phyloP scores from a whole-genome alignment of 2,329 filamentous ascomycete species.

The Arthrobotrys pseudoclavata region DNA sequence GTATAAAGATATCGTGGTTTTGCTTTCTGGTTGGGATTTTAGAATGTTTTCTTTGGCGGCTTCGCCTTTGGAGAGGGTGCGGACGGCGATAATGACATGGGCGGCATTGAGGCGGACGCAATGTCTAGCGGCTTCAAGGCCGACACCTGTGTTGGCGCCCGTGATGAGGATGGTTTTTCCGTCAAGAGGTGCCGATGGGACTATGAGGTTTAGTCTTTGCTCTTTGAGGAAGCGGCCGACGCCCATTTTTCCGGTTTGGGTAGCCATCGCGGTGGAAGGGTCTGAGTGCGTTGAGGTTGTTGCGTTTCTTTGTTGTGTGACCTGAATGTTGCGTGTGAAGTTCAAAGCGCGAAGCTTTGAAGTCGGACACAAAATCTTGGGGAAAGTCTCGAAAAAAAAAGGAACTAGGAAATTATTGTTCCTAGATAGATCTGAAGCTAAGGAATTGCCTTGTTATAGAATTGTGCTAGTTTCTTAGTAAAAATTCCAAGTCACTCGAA shows the following conservation, averaged over 20 bases:
- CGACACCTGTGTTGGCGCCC: conserved; percentile 68
- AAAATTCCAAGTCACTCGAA: background rate
- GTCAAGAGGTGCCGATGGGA: conserved; percentile 43
- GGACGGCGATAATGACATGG: conserved; percentile 67
- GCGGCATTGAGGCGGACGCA: conserved; percentile 65
- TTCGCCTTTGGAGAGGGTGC: conserved; percentile 67
- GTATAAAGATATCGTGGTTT: conserved; percentile 62
- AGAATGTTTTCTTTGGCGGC: conserved; percentile 67
- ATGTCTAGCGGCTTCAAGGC: conserved; percentile 67
- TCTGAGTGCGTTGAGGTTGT: conserved; percentile 21
- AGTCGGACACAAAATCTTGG: background rate
- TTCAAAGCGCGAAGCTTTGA: too few relatives aligned
- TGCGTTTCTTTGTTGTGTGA: conserved; percentile 26
- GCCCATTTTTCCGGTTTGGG: conserved; percentile 41
- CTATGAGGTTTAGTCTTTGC: conserved; percentile 27
- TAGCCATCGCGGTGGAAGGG: conserved; percentile 22
- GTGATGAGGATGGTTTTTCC: conserved; percentile 66
- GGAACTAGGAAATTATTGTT: too few relatives aligned
- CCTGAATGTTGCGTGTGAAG: background rate
- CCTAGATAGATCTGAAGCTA: background rate
- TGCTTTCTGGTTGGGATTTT: conserved; percentile 32
- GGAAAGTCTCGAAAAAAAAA: too few relatives aligned
- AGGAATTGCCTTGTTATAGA: background rate
- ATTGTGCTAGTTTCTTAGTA: background rate
- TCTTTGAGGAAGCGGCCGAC: conserved; percentile 40